Conservation (phyloP, 2,329 filamentous ascomycete genomes). For the Berkeleyomyces rouxiae region DNA sequence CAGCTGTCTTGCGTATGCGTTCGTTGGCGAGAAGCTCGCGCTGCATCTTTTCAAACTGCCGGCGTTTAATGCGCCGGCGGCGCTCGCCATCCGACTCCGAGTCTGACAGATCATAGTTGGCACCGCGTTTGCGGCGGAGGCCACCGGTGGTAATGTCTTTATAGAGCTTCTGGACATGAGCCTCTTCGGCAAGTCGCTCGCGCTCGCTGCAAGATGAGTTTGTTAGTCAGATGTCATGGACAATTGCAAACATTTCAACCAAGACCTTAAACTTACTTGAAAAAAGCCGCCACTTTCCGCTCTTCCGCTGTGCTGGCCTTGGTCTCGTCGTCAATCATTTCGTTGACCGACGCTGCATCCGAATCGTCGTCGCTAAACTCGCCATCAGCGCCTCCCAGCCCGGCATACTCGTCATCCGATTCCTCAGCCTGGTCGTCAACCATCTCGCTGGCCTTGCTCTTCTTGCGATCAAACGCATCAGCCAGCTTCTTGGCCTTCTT, state of each 20-base stretch:
- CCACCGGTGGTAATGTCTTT: constrained; percentile 83
- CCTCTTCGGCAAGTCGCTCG: constrained; percentile 65
- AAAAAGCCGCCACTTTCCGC: constrained; percentile 66
- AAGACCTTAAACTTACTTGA: constrained; percentile 50
- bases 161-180: constrained; percentile 77
- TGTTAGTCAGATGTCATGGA: constrained; percentile 12
- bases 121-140: constrained; percentile 66
- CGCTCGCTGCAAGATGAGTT: constrained; percentile 41
- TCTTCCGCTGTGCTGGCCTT: constrained; percentile 45
- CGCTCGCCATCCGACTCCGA: constrained; percentile 76
- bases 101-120: constrained; percentile 74
- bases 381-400: constrained; percentile 75
- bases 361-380: constrained; percentile 63
- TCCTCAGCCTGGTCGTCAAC: constrained; percentile 90
- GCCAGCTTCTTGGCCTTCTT: constrained; percentile 16
- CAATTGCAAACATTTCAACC: constrained; percentile 1
- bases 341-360: constrained; percentile 51
- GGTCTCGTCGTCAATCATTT: constrained; percentile 68
- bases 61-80: constrained; percentile 62
- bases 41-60: constrained; percentile 81
- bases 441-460: constrained; percentile 72
- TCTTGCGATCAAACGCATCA: constrained; percentile 64
- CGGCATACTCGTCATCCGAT: constrained; percentile 95
- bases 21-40: constrained; percentile 78
- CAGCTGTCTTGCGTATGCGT: constrained; percentile 75